phyloP scores from a whole-genome alignment of 1,284 basidiomycete genomes.

The Ustilago nuda region DNA sequence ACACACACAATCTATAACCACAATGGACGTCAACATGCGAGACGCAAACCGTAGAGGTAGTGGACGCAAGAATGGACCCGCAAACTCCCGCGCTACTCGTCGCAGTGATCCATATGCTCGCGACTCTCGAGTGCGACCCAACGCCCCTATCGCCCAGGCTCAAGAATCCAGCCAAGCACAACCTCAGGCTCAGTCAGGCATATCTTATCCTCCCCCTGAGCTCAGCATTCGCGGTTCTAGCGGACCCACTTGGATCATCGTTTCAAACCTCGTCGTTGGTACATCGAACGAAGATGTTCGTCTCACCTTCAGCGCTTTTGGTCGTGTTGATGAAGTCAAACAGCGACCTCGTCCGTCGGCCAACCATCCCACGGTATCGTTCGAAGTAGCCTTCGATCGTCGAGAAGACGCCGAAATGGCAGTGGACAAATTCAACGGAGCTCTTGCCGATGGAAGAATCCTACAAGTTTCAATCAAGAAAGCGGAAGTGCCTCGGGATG shows the following conservation, averaged over 20 bases:
- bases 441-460: conserved; percentile 65
- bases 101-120: conserved; percentile 49
- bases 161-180: background rate
- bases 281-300: conserved; percentile 64
- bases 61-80: conserved; percentile 30
- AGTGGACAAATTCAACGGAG: conserved; percentile 63
- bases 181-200: conserved; percentile 15
- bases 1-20: background rate
- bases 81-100: conserved; percentile 29
- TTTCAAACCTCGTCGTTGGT: conserved; percentile 61
- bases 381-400: conserved; percentile 60
- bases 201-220: conserved; percentile 52
- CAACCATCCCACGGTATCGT: conserved; percentile 60
- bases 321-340: conserved; percentile 56
- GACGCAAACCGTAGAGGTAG: conserved; percentile 33
- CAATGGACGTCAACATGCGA: conserved; percentile 41
- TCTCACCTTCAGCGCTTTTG: conserved; percentile 63
- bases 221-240: conserved; percentile 61
- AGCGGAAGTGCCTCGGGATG: conserved; percentile 35
- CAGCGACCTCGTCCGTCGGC: conserved; percentile 50
- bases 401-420: conserved; percentile 53
- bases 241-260: conserved; percentile 64
- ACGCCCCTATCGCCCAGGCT: conserved; percentile 12
- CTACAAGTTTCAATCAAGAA: conserved; percentile 58
- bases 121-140: conserved; percentile 30